These are phyloP conservation scores for Capsicum chinense DNA, from an alignment of 257 asterid species.

Conservation along the genomic window DNA sequence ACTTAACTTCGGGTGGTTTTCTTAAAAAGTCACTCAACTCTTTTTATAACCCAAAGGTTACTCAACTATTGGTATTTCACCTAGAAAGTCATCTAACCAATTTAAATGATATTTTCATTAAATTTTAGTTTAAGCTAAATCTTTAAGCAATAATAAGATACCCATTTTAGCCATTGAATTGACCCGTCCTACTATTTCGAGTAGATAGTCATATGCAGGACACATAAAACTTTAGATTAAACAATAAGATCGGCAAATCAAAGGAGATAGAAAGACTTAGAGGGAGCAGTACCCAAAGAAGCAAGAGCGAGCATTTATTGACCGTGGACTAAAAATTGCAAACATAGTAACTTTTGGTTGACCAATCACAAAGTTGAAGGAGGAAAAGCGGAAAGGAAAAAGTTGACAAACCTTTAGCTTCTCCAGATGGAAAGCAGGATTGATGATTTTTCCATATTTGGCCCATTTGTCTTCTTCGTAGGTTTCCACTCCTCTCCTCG, in stretches of 20 bases:
- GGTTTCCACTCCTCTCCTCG: conserved; percentile 39
- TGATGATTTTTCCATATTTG: conserved; percentile 57
- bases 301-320: not conserved
- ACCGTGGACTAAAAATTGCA: not conserved
- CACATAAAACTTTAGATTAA: too few relatives aligned
- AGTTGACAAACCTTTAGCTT: not conserved
- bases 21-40: too few relatives aligned
- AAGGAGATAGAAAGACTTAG: not conserved
- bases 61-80: too few relatives aligned
- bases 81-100: too few relatives aligned
- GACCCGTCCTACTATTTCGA: too few relatives aligned
- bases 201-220: too few relatives aligned
- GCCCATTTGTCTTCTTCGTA: conserved; percentile 49
- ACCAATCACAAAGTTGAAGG: not conserved
- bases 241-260: not conserved
- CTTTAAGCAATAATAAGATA: too few relatives aligned
- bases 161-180: too few relatives aligned
- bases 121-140: too few relatives aligned
- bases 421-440: conserved; percentile 12
- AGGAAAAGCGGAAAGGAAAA: not conserved
- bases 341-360: not conserved
- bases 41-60: too few relatives aligned
- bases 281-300: not conserved
- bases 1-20: too few relatives aligned
- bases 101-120: too few relatives aligned